Base-by-base conservation (phyloP, 176 grass and related monocot genomes). In the Carex parvula region DNA sequence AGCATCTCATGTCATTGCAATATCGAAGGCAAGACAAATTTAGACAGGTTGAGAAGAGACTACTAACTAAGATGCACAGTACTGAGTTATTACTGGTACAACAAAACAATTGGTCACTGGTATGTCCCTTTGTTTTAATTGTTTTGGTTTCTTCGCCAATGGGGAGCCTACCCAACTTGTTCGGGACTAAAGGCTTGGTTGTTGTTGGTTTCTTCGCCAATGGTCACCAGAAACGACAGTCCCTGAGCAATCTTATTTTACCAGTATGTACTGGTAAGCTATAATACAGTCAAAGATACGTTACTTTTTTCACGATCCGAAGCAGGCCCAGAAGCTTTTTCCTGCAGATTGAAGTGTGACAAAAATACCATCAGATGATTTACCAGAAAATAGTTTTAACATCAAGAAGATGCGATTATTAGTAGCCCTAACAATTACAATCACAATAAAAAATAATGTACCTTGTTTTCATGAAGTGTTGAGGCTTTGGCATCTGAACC, bases 281-380 rank as follows among this genome's bases (percentile, higher is more conserved):
- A 57, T 56, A 78, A 41, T 57, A 33, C 48, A 33, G 57, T 4
- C 1, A 56, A 78, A 46, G 33, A 22, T 64, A 14, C 64, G 70
- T 89, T 94, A 91, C 93, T 89, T 55, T 78, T 95, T 87, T 94
- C 90, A 53, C 89, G 88, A 83, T 94, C 73, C 78, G 89, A 83
- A 61, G 46, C 46, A 86, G 30, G 84, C 79, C 56, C 79, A 84
- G 85, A 76, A 79, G n/a, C 81, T 64, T 22, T 20, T 18, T 96
- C 91, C 97, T 96, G 91, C 90, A 88, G 84, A 62, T 24, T 50
- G 37, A 77, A 76, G 52, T 69, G 30, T 15, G 24, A 72, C 53
- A 24, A 67, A 16, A 24, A 87, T 1, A 5, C 22, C 81, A 92
- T 63, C 50, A 91, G 57, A 21, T 46, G 3, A 22, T 54, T 16